Evolutionary conservation across 805 yeast genomes (phyloP), one percentile per base, ranked within the genome.

Genomic region (Kuraishia hungarica): DNA sequence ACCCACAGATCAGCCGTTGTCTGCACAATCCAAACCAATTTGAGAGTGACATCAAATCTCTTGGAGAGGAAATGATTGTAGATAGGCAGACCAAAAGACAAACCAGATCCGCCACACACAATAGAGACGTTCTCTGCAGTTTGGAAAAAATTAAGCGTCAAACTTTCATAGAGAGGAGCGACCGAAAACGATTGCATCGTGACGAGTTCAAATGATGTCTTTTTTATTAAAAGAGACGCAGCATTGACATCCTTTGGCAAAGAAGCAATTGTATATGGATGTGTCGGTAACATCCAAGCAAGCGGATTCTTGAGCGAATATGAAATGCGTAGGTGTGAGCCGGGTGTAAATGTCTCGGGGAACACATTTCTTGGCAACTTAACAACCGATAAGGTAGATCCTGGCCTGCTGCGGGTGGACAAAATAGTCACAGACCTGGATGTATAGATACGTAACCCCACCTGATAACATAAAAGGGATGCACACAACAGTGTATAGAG

Each of bases 51-150:
- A 8, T 50, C 58, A 19, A 55, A 60, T 10, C 59, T 60, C 35
- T 65, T 64, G 3, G 53, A 51, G 20, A 62, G 62, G 51, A 81
- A 69, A 55, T 75, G 69, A 51, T 74, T 73, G 61, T 73, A 78
- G 1, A 84, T 48, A 0, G 87, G 83, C 10, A 84, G 58, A 2
- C 85, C 87, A 54, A 78, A 78, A 0, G 91, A 83, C 11, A 87
- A 77, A 0, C 93, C 92, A 1, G 89, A 80, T 0, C 94, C 94
- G 15, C 92, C 93, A 58, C 85, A 80, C 1, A 86, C 72, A 20
- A 86, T 74, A 17, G 72, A 64, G 1, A 83, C 77, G 47, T 78
- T 76, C 39, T 76, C 77, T 0, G 80, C 83, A 0, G 80, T 73
- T 47, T 70, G 67, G 58, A 80, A 76, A 57, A 81, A 78, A 20